phyloP scores from a whole-genome alignment of 352 stramenopile genomes.

The Phytophthora aleatoria region DNA sequence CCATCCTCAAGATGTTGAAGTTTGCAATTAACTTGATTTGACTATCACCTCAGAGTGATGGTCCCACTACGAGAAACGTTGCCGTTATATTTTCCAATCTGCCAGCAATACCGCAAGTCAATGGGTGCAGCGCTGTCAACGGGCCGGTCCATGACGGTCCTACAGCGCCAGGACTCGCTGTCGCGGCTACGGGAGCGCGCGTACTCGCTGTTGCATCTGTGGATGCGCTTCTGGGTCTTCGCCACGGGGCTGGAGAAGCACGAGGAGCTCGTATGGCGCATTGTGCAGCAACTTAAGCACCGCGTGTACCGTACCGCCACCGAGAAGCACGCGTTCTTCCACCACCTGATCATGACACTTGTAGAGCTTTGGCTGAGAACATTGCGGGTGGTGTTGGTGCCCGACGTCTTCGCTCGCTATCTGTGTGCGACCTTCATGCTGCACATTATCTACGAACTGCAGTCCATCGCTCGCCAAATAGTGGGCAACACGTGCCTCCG shows the following conservation, averaged over 20 bases:
- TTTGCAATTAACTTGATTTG: slow-evolving; percentile 15
- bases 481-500: slow-evolving; percentile 39
- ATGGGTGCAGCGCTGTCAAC: slow-evolving; percentile 34
- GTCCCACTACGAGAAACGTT: slow-evolving; percentile 14
- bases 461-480: slow-evolving; percentile 37
- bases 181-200: slow-evolving; percentile 27
- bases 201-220: slow-evolving; percentile 48
- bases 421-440: slow-evolving; percentile 76
- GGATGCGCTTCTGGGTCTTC: slow-evolving; percentile 84
- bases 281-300: slow-evolving; percentile 63
- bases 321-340: slow-evolving; percentile 44
- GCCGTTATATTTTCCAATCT: slow-evolving; percentile 23
- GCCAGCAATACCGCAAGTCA: neutral
- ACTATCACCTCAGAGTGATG: slow-evolving; percentile 31
- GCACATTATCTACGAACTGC: slow-evolving; percentile 82
- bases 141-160: slow-evolving; percentile 14
- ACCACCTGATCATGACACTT: slow-evolving; percentile 64
- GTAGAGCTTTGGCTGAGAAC: slow-evolving; percentile 77
- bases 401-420: slow-evolving; percentile 81
- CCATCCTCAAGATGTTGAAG: slow-evolving; percentile 21
- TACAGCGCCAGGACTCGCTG: slow-evolving; percentile 25
- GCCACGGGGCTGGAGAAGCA: slow-evolving; percentile 71
- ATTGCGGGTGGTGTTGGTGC: slow-evolving; percentile 70
- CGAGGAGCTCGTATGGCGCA: slow-evolving; percentile 48
- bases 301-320: slow-evolving; percentile 35